Conservation (phyloP, 345 rosid species). For the Salix dunnii region DNA sequence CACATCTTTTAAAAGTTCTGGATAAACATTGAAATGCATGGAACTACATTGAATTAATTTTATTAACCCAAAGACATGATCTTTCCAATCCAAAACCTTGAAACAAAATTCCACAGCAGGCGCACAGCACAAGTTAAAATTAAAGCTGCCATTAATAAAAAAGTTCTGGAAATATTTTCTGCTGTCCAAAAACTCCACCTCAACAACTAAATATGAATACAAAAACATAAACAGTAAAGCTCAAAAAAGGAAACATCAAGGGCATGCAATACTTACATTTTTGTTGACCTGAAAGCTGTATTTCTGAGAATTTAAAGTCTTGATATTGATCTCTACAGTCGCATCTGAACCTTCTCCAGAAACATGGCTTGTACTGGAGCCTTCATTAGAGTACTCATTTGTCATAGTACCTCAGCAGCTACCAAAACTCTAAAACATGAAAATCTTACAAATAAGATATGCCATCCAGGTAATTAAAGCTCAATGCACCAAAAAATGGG, state of each 20-base stretch:
- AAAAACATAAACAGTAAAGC: not conserved
- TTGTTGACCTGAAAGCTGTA: constrained; percentile 61
- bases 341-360: constrained; percentile 53
- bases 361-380: constrained; percentile 46
- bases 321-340: constrained; percentile 67
- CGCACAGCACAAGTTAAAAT: not conserved
- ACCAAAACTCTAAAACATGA: constrained; percentile 9
- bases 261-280: constrained; percentile 50
- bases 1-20: not conserved
- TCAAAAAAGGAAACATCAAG: not conserved
- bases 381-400: constrained; percentile 42
- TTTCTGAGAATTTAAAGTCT: constrained; percentile 79
- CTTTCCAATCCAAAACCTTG: not conserved
- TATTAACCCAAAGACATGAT: not conserved
- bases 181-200: not conserved
- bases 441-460: not conserved
- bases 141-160: not conserved
- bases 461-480: not conserved
- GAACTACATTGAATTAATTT: not conserved
- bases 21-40: not conserved
- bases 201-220: not conserved
- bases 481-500: not conserved
- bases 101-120: not conserved
- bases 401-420: constrained; percentile 50
- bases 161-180: not conserved